Percentiles rank a stretch among this genome's conserved stretches.
phyloP scores from a whole-genome alignment of 2,329 filamentous ascomycete genomes.

The Orbilia quercus region DNA sequence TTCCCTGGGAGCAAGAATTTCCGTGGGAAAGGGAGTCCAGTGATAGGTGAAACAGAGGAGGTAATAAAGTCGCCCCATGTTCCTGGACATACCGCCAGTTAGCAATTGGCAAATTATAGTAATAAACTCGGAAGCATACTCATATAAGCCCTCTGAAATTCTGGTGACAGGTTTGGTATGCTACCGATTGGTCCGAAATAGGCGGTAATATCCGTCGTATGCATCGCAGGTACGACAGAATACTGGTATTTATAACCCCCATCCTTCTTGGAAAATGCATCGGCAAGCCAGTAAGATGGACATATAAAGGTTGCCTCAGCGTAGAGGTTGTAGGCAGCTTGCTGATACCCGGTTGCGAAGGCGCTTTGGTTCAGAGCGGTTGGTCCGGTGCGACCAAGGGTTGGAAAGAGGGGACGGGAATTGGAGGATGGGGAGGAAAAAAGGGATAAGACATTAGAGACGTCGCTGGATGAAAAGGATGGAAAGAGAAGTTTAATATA shows the following conservation, averaged over 20 bases:
- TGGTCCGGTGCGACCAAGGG: slow-evolving; percentile 62
- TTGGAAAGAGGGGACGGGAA: slow-evolving; percentile 62
- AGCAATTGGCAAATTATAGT: background rate
- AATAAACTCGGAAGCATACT: slow-evolving; percentile 61
- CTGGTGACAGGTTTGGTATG: slow-evolving; percentile 59
- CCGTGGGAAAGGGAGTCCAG: slow-evolving; percentile 61
- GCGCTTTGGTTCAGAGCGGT: slow-evolving; percentile 68
- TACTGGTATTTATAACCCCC: slow-evolving; percentile 67
- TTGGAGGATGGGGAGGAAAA: slow-evolving; percentile 56
- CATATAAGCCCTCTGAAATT: slow-evolving; percentile 64
- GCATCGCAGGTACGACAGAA: slow-evolving; percentile 64
- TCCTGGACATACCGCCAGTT: background rate
- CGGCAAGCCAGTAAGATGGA: slow-evolving; percentile 69
- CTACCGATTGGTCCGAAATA: slow-evolving; percentile 61
- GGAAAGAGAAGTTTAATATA: slow-evolving; percentile 25
- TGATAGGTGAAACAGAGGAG: slow-evolving; percentile 64
- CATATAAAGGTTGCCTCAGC: slow-evolving; percentile 70
- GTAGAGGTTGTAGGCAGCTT: slow-evolving; percentile 68
- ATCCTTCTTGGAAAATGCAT: slow-evolving; percentile 63
- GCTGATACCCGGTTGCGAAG: slow-evolving; percentile 68
- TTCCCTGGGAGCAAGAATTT: slow-evolving; percentile 56
- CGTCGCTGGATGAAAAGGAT: background rate
- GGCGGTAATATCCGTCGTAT: slow-evolving; percentile 63
- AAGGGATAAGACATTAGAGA: slow-evolving; percentile 1
- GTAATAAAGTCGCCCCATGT: slow-evolving; percentile 66